A percentile compares a stretch with the other conserved stretches of the same genome.
Evolutionary conservation across 306 rosid genomes (phyloP).

Genomic region (Prunus fruticosa): DNA sequence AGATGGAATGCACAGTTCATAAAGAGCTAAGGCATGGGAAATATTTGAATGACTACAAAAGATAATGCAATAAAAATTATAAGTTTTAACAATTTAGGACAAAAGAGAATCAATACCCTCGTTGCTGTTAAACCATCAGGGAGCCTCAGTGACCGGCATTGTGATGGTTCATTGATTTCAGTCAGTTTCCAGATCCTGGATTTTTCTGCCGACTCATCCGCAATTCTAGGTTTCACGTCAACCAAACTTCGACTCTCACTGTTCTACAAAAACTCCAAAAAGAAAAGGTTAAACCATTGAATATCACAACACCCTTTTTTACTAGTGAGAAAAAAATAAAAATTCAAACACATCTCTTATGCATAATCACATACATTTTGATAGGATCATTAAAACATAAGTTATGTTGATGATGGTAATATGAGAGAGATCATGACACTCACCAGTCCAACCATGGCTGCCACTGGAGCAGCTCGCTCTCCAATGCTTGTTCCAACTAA

Average conservation of each 20-base stretch:
- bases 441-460: conserved; percentile 80
- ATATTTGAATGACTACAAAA: not conserved
- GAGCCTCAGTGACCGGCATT: conserved; percentile 86
- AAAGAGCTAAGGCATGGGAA: not conserved
- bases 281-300: conserved; percentile 16
- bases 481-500: conserved; percentile 81
- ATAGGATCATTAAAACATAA: not conserved
- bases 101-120: conserved; percentile 56
- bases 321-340: not conserved
- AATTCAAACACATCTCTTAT: conserved; percentile 16
- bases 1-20: not conserved
- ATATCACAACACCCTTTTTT: not conserved
- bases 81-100: not conserved
- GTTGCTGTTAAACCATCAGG: conserved; percentile 71
- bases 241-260: conserved; percentile 74
- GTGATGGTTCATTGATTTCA: conserved; percentile 75
- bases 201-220: conserved; percentile 76
- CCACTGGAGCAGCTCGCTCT: conserved; percentile 74
- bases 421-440: conserved; percentile 31
- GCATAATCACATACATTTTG: conserved; percentile 8
- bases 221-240: conserved; percentile 90
- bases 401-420: not conserved
- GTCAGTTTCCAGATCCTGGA: conserved; percentile 89
- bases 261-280: conserved; percentile 51
- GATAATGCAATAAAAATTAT: not conserved